A percentile compares a stretch with the other conserved stretches of the same genome.
These are phyloP conservation scores for Candida adriatica DNA, from an alignment of 805 yeast genomes.

Conservation along the genomic window DNA sequence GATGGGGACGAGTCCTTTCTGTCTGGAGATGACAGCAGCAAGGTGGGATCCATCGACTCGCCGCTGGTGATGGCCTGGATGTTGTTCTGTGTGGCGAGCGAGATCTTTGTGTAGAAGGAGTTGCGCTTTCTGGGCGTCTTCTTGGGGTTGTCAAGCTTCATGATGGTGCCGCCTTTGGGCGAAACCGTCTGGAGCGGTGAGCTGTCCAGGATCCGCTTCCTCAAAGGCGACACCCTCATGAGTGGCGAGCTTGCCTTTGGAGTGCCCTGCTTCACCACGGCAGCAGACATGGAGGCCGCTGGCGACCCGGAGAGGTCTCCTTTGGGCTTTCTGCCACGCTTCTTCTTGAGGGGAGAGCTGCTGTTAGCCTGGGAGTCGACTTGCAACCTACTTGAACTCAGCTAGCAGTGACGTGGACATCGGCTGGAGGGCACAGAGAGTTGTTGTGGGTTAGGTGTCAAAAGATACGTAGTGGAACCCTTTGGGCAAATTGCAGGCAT, in stretches of 20 bases:
- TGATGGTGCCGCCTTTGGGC: slow-evolving; percentile 23
- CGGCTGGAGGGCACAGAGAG: too few species aligned
- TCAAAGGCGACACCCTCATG: slow-evolving; percentile 23
- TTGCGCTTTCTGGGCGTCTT: background rate
- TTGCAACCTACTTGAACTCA: too few species aligned
- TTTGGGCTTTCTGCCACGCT: slow-evolving; percentile 26
- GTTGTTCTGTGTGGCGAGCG: slow-evolving; percentile 17
- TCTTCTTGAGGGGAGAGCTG: slow-evolving; percentile 23
- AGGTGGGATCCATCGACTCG: slow-evolving; percentile 20
- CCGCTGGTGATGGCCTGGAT: slow-evolving; percentile 15
- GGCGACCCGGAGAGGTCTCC: slow-evolving; percentile 11
- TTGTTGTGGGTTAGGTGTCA: too few species aligned
- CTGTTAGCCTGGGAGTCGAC: too few species aligned
- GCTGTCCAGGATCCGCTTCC: slow-evolving; percentile 1
- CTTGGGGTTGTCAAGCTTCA: slow-evolving; percentile 11
- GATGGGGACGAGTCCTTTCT: slow-evolving; percentile 20
- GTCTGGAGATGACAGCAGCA: slow-evolving; percentile 22
- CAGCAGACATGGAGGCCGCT: slow-evolving; percentile 23
- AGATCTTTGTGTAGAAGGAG: slow-evolving; percentile 5
- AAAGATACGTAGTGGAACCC: too few species aligned
- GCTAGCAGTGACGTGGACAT: too few species aligned
- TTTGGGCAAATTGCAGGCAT: too few species aligned
- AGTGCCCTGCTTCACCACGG: slow-evolving; percentile 23
- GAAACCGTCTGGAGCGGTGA: slow-evolving; percentile 20
- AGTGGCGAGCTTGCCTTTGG: slow-evolving; percentile 23